A percentile compares a stretch with the other conserved stretches of the same genome.
Conservation (phyloP, 805 yeast species). For the Monosporozyma servazzii region DNA sequence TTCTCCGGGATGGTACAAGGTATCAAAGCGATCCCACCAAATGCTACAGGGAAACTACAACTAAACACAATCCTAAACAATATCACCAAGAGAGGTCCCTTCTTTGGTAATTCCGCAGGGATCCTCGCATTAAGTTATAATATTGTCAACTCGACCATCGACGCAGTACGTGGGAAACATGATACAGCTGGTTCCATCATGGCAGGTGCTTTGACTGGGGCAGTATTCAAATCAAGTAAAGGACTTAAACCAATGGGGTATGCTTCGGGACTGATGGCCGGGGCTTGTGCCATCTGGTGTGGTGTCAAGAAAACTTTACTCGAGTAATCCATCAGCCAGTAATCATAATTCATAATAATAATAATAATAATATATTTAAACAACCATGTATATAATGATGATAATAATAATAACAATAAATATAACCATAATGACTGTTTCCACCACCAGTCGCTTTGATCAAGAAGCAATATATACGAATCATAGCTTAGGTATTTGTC, state of each 20-base stretch:
- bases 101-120: constrained; percentile 90
- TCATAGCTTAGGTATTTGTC: no score
- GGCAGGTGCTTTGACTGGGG: constrained; percentile 91
- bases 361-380: neutral
- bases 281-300: constrained; percentile 90
- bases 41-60: constrained; percentile 70
- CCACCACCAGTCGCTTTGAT: neutral
- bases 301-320: constrained; percentile 44
- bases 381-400: neutral
- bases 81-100: constrained; percentile 93
- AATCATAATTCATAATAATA: neutral
- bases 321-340: neutral
- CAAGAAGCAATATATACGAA: no score
- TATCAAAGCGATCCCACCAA: constrained; percentile 60
- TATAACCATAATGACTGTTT: no score
- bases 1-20: constrained; percentile 84
- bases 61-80: constrained; percentile 86
- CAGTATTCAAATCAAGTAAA: constrained; percentile 73
- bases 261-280: constrained; percentile 76
- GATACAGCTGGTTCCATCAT: constrained; percentile 76
- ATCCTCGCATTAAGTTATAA: constrained; percentile 86
- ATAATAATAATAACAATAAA: neutral
- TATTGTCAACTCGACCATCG: constrained; percentile 70
- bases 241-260: constrained; percentile 85
- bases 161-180: constrained; percentile 76